Percentiles rank a stretch among this genome's conserved stretches.
These are phyloP conservation scores for Geosmithia flava DNA, from an alignment of 2,329 filamentous ascomycete genomes.

Conservation along the genomic window DNA sequence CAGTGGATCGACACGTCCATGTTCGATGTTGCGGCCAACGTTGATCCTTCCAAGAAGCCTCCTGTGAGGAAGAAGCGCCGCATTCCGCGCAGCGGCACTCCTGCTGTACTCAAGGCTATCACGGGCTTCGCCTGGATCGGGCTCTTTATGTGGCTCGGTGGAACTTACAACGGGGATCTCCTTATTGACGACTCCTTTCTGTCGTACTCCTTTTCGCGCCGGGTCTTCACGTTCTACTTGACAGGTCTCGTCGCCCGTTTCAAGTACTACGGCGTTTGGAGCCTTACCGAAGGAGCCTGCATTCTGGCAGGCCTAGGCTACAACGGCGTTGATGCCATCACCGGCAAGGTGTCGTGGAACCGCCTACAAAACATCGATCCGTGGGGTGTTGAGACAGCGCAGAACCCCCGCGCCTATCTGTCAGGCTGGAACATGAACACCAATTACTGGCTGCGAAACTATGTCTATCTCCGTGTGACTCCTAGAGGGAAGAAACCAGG, in stretches of 20 bases:
- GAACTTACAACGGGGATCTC: conserved; percentile 50
- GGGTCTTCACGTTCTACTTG: conserved; percentile 73
- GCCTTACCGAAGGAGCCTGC: conserved; percentile 82
- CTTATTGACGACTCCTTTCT: conserved; percentile 56
- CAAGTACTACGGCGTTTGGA: conserved; percentile 98
- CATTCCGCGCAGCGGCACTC: conserved; percentile 82
- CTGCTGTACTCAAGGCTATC: conserved; percentile 65
- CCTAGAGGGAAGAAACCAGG: conserved; percentile 93
- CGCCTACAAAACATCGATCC: conserved; percentile 83
- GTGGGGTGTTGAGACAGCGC: conserved; percentile 73
- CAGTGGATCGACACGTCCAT: conserved; percentile 89
- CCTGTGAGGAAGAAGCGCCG: conserved; percentile 80
- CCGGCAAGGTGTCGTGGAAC: conserved; percentile 78
- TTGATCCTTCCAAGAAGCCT: conserved; percentile 77
- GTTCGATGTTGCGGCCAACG: conserved; percentile 72
- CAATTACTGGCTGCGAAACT: conserved; percentile 92
- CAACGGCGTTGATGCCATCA: conserved; percentile 78
- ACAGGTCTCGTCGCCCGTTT: conserved; percentile 68
- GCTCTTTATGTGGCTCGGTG: conserved; percentile 60
- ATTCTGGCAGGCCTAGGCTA: conserved; percentile 90
- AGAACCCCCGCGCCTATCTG: conserved; percentile 86
- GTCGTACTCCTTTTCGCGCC: conserved; percentile 54
- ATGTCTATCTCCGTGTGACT: conserved; percentile 89
- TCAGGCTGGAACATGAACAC: conserved; percentile 98
- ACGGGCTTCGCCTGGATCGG: conserved; percentile 70